Percentiles rank a stretch among this genome's conserved stretches.
Conservation (phyloP, 176 grass and related monocot species). For the sorghum (Sorghum bicolor) region DNA sequence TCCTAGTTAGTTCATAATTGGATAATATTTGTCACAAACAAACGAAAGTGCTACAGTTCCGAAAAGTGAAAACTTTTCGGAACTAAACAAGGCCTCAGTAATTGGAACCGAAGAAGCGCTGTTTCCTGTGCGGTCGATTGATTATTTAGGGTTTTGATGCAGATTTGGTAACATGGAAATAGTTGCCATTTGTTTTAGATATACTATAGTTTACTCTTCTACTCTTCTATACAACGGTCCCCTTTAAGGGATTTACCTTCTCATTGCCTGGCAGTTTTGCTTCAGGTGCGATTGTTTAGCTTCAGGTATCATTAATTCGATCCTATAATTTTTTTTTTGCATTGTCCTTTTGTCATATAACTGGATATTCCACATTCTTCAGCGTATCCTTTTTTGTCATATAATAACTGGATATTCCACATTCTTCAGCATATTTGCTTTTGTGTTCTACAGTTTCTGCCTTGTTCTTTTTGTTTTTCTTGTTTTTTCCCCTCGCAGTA, state of each 20-base stretch:
- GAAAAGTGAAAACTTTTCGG: too few species aligned
- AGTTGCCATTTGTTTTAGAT: background rate
- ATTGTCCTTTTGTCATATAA: slow-evolving; percentile 10
- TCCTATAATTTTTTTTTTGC: background rate
- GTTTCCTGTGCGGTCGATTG: background rate
- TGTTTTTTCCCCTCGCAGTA: background rate
- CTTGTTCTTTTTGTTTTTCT: slow-evolving; percentile 1
- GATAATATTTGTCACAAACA: too few species aligned
- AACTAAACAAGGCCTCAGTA: too few species aligned
- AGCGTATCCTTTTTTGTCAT: slow-evolving; percentile 25
- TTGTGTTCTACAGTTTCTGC: background rate
- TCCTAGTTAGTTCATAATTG: too few species aligned
- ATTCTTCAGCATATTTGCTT: background rate
- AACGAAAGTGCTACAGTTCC: too few species aligned
- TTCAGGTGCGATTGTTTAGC: background rate
- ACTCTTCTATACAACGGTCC: background rate
- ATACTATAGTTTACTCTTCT: background rate
- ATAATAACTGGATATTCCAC: background rate
- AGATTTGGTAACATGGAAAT: background rate
- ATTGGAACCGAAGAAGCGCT: background rate
- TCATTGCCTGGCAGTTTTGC: background rate
- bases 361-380: slow-evolving; percentile 5
- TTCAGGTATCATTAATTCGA: background rate
- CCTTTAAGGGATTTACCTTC: background rate
- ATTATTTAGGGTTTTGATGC: background rate